Base-by-base conservation (phyloP, 148 eudicot species). In the Persicaria maculosa region DNA sequence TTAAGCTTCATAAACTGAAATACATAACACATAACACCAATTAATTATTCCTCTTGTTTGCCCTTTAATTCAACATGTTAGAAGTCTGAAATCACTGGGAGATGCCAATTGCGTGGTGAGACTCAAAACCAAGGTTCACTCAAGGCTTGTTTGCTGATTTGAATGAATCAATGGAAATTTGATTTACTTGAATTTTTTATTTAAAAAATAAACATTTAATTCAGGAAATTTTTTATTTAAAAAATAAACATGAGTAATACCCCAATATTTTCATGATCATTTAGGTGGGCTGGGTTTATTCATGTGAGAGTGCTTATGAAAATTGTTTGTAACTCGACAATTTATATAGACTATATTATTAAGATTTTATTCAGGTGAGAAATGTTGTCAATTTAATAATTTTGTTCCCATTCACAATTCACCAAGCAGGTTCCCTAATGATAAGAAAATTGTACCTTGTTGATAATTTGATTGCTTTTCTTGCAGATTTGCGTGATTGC, bases 401-500 rank as follows among this genome's bases (percentile, higher is more conserved):
- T n/a, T 7, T 15, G 16, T n/a, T 53, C 20, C 20, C 5, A 15
- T 3, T 53, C 16, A 19, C 58, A 53, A 4, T 52, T 31, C 5
- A 19, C 64, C 4, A 9, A 52, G 16, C 62, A 50, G 9, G 7
- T 7, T 4, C 14, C 15, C 19, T 64, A 59, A 57, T 2, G 67
- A 59, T 70, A 61, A 46, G 57, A 48, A 61, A 48, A 40, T 52
- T 4, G 50, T 65, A 67, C 45, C 61, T 45, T 46, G 3, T 22
- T 50, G 12, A 72, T 55, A 45, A 47, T 46, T 58, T 9, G 4
- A 36, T 67, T 53, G 44, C 16, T 72, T 4, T 50, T 54, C 20
- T 67, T 82, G 76, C 93, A 94, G 98, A 82, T 90, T 9, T 92
- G 98, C 74, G 45, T 85, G 75, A 90, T 92, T 80, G 93, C 90